phyloP scores from a whole-genome alignment of 116 monocot genomes.

The Posidonia oceanica region DNA sequence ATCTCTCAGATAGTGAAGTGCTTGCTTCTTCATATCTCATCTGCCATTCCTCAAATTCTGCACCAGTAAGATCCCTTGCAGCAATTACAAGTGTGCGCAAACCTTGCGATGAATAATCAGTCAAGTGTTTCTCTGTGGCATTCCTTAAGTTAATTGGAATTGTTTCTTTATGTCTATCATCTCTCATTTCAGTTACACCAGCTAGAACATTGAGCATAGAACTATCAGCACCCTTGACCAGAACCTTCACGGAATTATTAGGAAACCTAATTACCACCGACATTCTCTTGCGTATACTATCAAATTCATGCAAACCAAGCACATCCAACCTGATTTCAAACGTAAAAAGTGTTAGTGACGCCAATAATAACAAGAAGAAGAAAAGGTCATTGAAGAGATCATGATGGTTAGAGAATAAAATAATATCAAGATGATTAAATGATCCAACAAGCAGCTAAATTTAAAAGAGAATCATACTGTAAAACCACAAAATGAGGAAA shows the following conservation, averaged over 20 bases:
- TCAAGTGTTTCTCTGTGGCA: conserved; percentile 59
- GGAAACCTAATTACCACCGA: conserved; percentile 87
- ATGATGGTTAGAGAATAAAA: no score
- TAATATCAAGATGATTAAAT: no score
- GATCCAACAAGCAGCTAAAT: no score
- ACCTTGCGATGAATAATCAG: conserved; percentile 60
- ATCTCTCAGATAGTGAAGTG: conserved; percentile 69
- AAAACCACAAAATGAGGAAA: no score
- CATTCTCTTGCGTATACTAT: conserved; percentile 96
- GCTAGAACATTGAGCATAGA: conserved; percentile 69
- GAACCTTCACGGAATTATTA: conserved; percentile 66
- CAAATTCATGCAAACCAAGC: conserved; percentile 96
- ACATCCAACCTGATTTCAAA: conserved; percentile 71
- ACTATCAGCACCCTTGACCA: conserved; percentile 93
- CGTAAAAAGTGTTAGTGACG: neutral
- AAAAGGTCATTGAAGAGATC: no score
- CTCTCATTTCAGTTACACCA: conserved; percentile 81
- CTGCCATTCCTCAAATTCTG: conserved; percentile 66
- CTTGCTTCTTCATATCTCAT: conserved; percentile 74
- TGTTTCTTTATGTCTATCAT: neutral
- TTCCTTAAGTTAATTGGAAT: conserved; percentile 56
- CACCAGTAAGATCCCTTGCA: conserved; percentile 39
- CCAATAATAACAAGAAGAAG: no score
- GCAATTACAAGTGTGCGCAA: conserved; percentile 88
- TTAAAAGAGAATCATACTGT: no score